Evolutionary conservation across 495 filamentous ascomycete genomes (phyloP).

Genomic region (Podospora pseudoanserina): DNA sequence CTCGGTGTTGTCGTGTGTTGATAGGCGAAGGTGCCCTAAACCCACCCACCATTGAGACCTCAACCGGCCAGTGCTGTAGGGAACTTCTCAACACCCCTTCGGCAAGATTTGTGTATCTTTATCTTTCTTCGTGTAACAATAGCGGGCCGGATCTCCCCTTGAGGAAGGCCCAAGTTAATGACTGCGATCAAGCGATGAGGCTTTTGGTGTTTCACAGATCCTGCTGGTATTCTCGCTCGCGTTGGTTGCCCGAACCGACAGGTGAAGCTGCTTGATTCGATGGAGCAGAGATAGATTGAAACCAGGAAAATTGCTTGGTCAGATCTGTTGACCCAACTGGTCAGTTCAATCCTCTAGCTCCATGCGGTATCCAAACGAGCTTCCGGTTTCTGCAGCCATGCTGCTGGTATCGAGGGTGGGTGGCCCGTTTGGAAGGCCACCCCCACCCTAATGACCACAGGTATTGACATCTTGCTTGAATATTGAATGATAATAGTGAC

Average conservation of each 20-base stretch:
- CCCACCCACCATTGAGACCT: neutral
- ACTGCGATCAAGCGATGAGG: conserved; percentile 1
- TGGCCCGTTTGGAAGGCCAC: neutral
- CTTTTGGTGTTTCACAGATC: conserved; percentile 6
- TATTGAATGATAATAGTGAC: neutral
- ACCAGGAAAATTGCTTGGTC: neutral
- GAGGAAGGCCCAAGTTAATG: neutral
- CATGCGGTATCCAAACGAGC: neutral
- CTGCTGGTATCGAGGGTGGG: neutral
- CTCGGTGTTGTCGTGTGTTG: neutral
- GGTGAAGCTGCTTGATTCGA: neutral
- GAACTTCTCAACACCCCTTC: neutral
- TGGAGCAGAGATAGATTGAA: neutral
- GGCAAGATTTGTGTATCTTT: neutral
- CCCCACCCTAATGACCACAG: neutral
- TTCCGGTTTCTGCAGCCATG: neutral
- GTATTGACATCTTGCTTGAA: neutral
- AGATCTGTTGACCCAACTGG: neutral
- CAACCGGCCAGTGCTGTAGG: neutral
- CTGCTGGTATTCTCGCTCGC: neutral
- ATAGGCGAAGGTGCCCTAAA: neutral
- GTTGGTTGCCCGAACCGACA: neutral
- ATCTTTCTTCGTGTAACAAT: conserved; percentile 7
- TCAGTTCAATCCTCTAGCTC: neutral
- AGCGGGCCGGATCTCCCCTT: neutral